Base-by-base conservation (phyloP, 257 asterid species). In the Gardenia jasminoides region DNA sequence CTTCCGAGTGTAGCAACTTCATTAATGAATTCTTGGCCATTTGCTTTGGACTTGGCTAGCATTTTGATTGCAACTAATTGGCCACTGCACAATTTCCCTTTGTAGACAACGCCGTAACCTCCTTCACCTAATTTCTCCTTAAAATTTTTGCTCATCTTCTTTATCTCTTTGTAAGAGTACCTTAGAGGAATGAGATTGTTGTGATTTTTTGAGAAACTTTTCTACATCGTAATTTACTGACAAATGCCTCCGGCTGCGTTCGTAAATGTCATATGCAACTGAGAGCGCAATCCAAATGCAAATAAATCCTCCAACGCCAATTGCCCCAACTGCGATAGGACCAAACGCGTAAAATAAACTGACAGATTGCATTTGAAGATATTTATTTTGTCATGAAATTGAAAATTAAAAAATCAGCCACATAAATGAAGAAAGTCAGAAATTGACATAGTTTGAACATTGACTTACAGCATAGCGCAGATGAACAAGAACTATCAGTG, bases 121-220 rank as follows among this genome's bases (percentile, higher is more conserved):
- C 71, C 71, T 66, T 66, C 71, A n/a, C 71, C 71, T 33, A 66
- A 31, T 7, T 66, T 66, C 6, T 66, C 43, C 10, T 31, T 66
- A n/a, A 66, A 66, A 66, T 66, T 30, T 10, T 66, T 66, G 46
- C n/a, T 66, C 43, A 66, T 66, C 30, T 66, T 66, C 71, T 31
- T 66, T 66, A 66, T 31, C 17, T 66, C 46, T 30, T 20, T 33
- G 46, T 66, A 66, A n/a, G 71, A 31, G 46, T 66, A 66, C 46
- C 71, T 66, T 19, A 31, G 0, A 5, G 71, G 71, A 12, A 66
- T 39, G 10, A 66, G 3, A n/a, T 66, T 1, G 1, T 66, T 66
- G n/a, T n/a, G 71, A 66, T 11, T 30, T 30, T 66, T 66, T 44
- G 24, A 66, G 71, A 66, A 31, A 66, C 17, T 66, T 20, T 33